A percentile compares a stretch with the other conserved stretches of the same genome.
Conservation (phyloP, 306 rosid genomes). For the Dalbergia cochinchinensis region DNA sequence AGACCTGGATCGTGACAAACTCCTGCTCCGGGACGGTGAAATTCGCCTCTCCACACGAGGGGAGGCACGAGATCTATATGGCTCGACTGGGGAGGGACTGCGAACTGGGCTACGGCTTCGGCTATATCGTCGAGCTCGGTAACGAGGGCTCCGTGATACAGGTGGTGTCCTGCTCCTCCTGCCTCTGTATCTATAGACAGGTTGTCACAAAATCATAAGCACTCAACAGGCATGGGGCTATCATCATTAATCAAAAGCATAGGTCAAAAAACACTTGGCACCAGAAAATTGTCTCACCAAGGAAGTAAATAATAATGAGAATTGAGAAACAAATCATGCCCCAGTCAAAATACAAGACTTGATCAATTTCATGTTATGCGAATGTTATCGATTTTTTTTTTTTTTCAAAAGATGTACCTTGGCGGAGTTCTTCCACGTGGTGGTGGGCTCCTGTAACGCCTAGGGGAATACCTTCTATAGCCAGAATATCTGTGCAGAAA, state of each 20-base stretch:
- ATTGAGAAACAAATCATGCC: background rate
- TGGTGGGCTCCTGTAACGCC: conserved; percentile 94
- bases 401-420: conserved; percentile 55
- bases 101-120: conserved; percentile 69
- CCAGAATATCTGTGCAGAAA: conserved; percentile 68
- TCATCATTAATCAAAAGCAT: background rate
- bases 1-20: conserved; percentile 68
- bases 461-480: conserved; percentile 89
- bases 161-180: conserved; percentile 89
- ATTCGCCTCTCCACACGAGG: conserved; percentile 60
- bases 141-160: conserved; percentile 82
- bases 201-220: conserved; percentile 18
- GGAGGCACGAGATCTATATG: conserved; percentile 60
- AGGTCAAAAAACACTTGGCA: background rate
- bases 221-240: background rate
- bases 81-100: conserved; percentile 69
- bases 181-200: conserved; percentile 71
- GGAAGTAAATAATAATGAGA: background rate
- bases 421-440: conserved; percentile 85
- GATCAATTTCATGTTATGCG: background rate
- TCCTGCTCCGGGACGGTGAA: conserved; percentile 69
- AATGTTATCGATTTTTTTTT: background rate
- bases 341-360: background rate
- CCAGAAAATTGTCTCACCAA: background rate
- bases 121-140: conserved; percentile 68